Evolutionary conservation across 2,329 filamentous ascomycete genomes (phyloP).

Genomic region (Aspergillus glaucus): DNA sequence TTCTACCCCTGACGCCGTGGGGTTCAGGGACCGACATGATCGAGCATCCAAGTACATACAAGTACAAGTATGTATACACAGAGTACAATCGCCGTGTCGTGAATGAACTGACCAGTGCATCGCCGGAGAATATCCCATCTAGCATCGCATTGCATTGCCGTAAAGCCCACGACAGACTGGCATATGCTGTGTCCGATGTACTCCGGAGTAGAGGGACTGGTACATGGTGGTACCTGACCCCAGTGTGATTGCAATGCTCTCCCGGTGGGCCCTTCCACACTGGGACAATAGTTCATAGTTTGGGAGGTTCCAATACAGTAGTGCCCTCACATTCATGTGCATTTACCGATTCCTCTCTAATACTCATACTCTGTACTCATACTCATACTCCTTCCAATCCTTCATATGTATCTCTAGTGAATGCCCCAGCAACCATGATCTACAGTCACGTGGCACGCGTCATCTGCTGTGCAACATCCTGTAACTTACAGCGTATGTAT

Average conservation of each 20-base stretch:
- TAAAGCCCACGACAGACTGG: background rate
- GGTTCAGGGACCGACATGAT: background rate
- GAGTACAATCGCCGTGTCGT: background rate
- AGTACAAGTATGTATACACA: background rate
- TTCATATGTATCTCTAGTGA: too few relatives aligned
- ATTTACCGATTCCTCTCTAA: background rate
- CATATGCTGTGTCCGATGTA: background rate
- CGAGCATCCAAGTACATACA: background rate
- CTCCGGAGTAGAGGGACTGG: background rate
- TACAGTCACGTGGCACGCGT: too few relatives aligned
- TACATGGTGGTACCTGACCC: too few relatives aligned
- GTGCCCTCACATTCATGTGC: background rate
- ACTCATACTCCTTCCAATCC: too few relatives aligned
- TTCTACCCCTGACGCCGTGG: slow-evolving; percentile 4
- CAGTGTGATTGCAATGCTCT: background rate
- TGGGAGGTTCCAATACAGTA: background rate
- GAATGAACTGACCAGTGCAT: background rate
- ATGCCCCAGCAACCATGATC: too few relatives aligned
- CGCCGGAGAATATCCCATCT: background rate
- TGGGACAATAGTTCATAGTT: background rate
- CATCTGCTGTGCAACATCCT: too few relatives aligned
- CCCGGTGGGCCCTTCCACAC: background rate
- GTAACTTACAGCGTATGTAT: too few relatives aligned
- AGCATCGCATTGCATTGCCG: background rate
- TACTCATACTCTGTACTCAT: too few relatives aligned